A percentile compares a stretch with the other conserved stretches of the same genome.
These are phyloP conservation scores for Byssochlamys sp. DNA, from an alignment of 2,329 filamentous ascomycete species.

Conservation along the genomic window DNA sequence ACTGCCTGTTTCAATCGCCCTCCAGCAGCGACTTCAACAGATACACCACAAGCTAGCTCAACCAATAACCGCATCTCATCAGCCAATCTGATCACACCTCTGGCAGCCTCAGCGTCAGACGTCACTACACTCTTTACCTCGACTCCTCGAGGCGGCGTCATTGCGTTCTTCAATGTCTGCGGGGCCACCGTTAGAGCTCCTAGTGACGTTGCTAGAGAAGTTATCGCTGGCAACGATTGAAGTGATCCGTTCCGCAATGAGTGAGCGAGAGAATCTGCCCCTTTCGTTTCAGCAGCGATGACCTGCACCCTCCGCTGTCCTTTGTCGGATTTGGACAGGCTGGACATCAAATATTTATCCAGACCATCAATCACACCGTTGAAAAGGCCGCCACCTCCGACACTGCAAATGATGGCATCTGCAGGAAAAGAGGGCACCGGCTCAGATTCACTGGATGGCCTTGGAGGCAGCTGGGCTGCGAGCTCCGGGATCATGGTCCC, in stretches of 20 bases:
- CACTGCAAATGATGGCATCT: constrained; percentile 64
- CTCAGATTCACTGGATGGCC: constrained; percentile 4
- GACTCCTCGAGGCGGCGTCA: constrained; percentile 25
- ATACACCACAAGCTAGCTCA: constrained; percentile 73
- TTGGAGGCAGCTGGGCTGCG: constrained; percentile 21
- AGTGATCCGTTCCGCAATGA: constrained; percentile 46
- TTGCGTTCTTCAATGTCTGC: constrained; percentile 54
- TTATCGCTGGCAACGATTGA: constrained; percentile 57
- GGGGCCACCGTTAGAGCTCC: constrained; percentile 58
- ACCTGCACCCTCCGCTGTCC: constrained; percentile 31
- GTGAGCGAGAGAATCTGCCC: constrained; percentile 57
- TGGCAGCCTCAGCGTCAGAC: constrained; percentile 64
- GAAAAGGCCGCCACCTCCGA: constrained; percentile 69
- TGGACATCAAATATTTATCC: constrained; percentile 15
- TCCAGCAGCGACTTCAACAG: constrained; percentile 42
- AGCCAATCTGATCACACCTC: constrained; percentile 62
- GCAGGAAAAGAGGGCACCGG: constrained; percentile 31
- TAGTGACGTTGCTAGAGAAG: constrained; percentile 60
- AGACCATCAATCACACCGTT: constrained; percentile 63
- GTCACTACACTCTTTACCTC: constrained; percentile 53
- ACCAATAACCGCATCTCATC: constrained; percentile 71
- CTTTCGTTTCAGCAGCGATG: constrained; percentile 62
- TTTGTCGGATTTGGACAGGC: constrained; percentile 7
- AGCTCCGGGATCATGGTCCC: constrained; percentile 28
- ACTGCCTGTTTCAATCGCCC: constrained; percentile 16